Evolutionary conservation across 192 early-diverging fungal genomes (phyloP).

Genomic region (Linnemannia schmuckeri): DNA sequence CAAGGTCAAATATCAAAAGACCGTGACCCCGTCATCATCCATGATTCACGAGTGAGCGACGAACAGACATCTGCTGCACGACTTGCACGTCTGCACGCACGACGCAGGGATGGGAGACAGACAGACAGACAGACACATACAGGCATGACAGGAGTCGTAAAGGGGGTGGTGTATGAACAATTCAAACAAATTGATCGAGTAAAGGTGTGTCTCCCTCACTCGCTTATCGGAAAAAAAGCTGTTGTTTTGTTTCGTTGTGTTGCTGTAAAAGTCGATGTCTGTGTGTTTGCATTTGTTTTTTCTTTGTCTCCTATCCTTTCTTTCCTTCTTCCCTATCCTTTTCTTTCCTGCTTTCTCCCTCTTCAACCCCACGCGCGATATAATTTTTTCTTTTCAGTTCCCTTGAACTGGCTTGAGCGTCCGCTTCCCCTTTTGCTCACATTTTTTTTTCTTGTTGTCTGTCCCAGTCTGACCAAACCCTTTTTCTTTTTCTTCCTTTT

Average conservation of each 20-base stretch:
- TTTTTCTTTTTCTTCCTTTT: slow-evolving; percentile 7
- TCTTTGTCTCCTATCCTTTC: slow-evolving; percentile 1
- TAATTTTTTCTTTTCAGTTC: slow-evolving; percentile 1
- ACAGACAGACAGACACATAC: not conserved
- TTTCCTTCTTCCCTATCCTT: not conserved
- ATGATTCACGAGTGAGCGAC: not conserved
- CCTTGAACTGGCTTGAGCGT: not conserved
- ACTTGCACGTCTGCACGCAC: not conserved
- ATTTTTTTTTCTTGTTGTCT: not conserved
- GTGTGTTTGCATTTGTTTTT: not conserved
- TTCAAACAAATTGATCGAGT: not conserved
- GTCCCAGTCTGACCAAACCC: not conserved
- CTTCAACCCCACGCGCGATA: not conserved
- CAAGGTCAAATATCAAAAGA: not conserved
- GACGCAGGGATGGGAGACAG: not conserved
- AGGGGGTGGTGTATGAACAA: slow-evolving; percentile 9
- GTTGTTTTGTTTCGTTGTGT: slow-evolving; percentile 1
- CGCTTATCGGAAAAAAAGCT: not conserved
- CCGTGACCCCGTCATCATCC: not conserved
- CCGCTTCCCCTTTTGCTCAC: not conserved
- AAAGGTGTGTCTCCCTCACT: not conserved
- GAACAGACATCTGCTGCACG: not conserved
- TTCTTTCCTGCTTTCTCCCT: not conserved
- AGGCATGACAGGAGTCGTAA: not conserved
- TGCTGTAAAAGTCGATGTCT: not conserved